A percentile compares a stretch with the other conserved stretches of the same genome.
phyloP scores from a whole-genome alignment of 2,329 filamentous ascomycete species.

The Daldinia sp. region DNA sequence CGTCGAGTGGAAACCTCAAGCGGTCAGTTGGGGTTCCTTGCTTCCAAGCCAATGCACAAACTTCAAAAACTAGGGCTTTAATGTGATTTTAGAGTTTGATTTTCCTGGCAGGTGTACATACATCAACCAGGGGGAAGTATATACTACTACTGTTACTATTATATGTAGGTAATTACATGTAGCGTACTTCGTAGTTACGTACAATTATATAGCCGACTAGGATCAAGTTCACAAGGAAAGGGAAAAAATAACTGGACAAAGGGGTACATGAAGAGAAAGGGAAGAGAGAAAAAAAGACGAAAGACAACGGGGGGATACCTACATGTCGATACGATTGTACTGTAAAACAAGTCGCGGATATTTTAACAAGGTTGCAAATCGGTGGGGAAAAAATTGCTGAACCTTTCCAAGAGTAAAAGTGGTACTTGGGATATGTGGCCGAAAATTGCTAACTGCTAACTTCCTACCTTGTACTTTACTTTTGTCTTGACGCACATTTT shows the following conservation, averaged over 20 bases:
- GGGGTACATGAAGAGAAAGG: too few species aligned
- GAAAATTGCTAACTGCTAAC: conserved; percentile 24
- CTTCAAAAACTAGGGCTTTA: conserved; percentile 1
- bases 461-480: neutral
- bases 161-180: too few species aligned
- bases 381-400: conserved; percentile 21
- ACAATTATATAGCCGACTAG: neutral
- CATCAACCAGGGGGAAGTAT: neutral
- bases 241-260: neutral
- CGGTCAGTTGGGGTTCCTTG: conserved; percentile 44
- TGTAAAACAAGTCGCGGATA: conserved; percentile 25
- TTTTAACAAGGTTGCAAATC: conserved; percentile 25
- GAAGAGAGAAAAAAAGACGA: neutral
- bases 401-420: conserved; percentile 17
- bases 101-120: neutral
- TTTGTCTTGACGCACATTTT: conserved; percentile 24
- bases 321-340: conserved; percentile 3
- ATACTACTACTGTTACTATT: neutral
- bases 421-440: conserved; percentile 17
- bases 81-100: neutral
- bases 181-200: too few species aligned
- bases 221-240: neutral
- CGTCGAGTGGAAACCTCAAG: conserved; percentile 38
- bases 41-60: conserved; percentile 6
- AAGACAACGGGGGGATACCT: neutral